Base-by-base conservation (phyloP, 108 stramenopile species). In the Mediolabrus comicus region DNA sequence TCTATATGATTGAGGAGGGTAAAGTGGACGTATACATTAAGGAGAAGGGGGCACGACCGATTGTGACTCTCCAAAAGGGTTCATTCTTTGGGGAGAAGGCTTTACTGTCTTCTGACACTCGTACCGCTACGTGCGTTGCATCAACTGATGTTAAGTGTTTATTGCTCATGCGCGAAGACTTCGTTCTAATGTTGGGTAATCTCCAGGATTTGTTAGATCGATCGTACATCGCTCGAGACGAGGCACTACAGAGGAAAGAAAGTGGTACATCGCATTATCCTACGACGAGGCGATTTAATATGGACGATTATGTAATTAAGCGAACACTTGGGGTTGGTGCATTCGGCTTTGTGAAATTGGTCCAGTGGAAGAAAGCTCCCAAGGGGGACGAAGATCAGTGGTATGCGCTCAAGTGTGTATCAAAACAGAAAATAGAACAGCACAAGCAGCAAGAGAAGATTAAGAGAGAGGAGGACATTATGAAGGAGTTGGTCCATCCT, bases 121-220 rank as follows among this genome's bases (percentile, higher is more conserved):
- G 81, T 19, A 78, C 65, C 6, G 82, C 82, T 22, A 83, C 80
- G 17, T 87, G 86, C 59, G 52, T 79, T 16, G 86, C 86, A 6
- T 36, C 68, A 17, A 22, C 66, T 13, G 73, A 61, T 26, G 72
- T 77, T n/a, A 81, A 81, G 59, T 75, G 79, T 14, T 62, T 84
- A 59, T 19, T 72, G 7, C 35, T 84, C 19, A 62, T 71, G 80
- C 77, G 88, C 46, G 88, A 87, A 56, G 88, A 89, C 57, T 89
- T 89, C 36, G 77, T 80, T 10, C 69, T 67, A 3, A 83, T 89
- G 81, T 64, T 89, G 33, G 88, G 88, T 25, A 64, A 79, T 54
- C 35, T 89, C 17, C 82, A 87, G 55, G 85, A 86, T 34, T 53
- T 87, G 49, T 67, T 69, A 69, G 81, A 62, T 62, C 53, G 72